Base-by-base conservation (phyloP, 2,329 filamentous ascomycete genomes). In the Scopulariopsis brevicaulis region DNA sequence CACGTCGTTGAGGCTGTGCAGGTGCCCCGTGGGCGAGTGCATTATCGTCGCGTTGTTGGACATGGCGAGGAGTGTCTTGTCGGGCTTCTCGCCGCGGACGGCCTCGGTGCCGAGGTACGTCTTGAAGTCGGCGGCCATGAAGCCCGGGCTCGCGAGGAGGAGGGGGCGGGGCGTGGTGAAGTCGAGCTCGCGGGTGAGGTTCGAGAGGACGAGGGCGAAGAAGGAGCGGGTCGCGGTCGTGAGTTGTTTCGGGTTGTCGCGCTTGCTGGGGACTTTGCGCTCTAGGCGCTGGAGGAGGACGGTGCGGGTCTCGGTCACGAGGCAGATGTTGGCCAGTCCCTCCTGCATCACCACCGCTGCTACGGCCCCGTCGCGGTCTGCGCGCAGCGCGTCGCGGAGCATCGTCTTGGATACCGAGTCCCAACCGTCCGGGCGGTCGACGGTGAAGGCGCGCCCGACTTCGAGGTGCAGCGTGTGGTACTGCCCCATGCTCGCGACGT, bases 311-410 rank as follows among this genome's bases (percentile, higher is more conserved):
- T 90, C 85, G 2, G 87, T 92, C 58, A 94, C 87, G 24, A 92
- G 78, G 70, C 89, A 93, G 62, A 94, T 88, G 69, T 92, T 90
- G 59, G 90, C 88, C 18, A 89, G 71, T 18, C 89, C 88, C 66
- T 97, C 93, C 65, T 96, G 89, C 87, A 99, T 93, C 25, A 97
- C 89, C 1, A 97, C 86, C 0, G 94, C 93, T 58, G 91, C 90
- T 20, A 96, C 80, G 61, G 93, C 87, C 1, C 90, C 91, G 61
- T 88, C 85, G 66, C 86, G 85, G 63, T 90, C 86, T 64, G 89
- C 84, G 64, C 89, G 85, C 15, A 93, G 79, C 1, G 91, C 87
- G 69, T 96, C 90, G 59, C 82, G 78, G 12, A 99, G 79, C 53
- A 89, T 86, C 60, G 89, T 85, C 54, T 87, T 75, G 3, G 92